Evolutionary conservation across 805 yeast species (phyloP).

Genomic region (Candida pseudofarinosa): DNA sequence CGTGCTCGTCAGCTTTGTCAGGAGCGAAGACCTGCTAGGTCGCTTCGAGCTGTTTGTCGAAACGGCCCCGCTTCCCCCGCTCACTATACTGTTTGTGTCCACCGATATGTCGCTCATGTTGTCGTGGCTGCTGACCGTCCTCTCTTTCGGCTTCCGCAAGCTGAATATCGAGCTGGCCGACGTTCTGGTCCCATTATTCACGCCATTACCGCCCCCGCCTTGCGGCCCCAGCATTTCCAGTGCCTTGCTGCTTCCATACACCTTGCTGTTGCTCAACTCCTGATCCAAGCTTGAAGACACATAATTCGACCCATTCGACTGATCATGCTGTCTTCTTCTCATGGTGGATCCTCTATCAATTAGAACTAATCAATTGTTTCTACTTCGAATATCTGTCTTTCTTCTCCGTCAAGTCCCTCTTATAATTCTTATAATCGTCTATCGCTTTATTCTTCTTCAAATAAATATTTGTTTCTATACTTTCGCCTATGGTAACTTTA

Average conservation of each 20-base stretch:
- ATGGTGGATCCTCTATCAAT: conserved; percentile 10
- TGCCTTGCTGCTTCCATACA: conserved; percentile 15
- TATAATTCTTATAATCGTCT: neutral
- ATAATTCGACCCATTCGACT: conserved; percentile 5
- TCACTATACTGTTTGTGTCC: conserved; percentile 28
- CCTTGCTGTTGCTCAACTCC: conserved; percentile 25
- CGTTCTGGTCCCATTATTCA: conserved; percentile 14
- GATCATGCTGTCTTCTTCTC: conserved; percentile 20
- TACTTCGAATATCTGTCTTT: neutral
- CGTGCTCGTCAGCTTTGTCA: conserved; percentile 14
- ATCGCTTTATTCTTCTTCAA: neutral
- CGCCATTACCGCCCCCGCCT: neutral
- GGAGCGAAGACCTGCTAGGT: conserved; percentile 10
- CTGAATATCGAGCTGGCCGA: conserved; percentile 36
- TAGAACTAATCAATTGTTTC: neutral
- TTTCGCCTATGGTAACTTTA: neutral
- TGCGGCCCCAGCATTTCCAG: neutral
- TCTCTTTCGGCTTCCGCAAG: conserved; percentile 25
- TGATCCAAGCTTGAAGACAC: conserved; percentile 19
- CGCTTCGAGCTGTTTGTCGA: conserved; percentile 9
- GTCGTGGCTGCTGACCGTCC: conserved; percentile 10
- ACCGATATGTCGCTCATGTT: conserved; percentile 24
- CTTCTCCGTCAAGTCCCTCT: neutral
- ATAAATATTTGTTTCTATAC: neutral
- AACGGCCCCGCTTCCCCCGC: conserved; percentile 19